These are phyloP conservation scores for Podospora tetraspora DNA, from an alignment of 495 filamentous ascomycete species.

Conservation along the genomic window DNA sequence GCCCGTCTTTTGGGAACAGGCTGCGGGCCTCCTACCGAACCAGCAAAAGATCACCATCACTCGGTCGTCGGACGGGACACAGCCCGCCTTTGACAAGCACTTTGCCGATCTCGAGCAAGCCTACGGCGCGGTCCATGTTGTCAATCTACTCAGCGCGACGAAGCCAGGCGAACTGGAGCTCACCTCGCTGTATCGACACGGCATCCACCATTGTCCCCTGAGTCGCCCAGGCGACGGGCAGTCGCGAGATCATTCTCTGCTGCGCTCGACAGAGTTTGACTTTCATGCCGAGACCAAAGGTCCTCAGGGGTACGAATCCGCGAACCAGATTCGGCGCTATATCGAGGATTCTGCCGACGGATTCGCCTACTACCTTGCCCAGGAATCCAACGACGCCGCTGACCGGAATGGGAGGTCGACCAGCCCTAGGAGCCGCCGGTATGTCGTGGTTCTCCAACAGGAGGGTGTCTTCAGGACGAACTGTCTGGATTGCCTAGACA, in stretches of 20 bases:
- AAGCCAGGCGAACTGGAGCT: conserved; percentile 80
- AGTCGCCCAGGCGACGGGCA: conserved; percentile 43
- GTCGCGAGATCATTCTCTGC: conserved; percentile 60
- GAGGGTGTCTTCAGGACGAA: conserved; percentile 94
- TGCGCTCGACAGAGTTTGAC: conserved; percentile 81
- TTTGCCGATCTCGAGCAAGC: conserved; percentile 74
- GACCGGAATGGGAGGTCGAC: conserved; percentile 15
- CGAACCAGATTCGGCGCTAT: conserved; percentile 65
- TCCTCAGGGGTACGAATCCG: conserved; percentile 81
- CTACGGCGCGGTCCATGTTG: conserved; percentile 84
- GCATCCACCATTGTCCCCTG: conserved; percentile 64
- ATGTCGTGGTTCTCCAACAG: conserved; percentile 75
- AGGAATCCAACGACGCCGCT: conserved; percentile 52
- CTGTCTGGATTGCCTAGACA: conserved; percentile 91
- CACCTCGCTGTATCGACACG: conserved; percentile 68
- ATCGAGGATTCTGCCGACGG: conserved; percentile 72
- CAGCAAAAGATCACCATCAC: conserved; percentile 95
- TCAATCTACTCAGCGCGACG: conserved; percentile 85
- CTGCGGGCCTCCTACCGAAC: conserved; percentile 76
- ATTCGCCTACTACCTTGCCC: conserved; percentile 86
- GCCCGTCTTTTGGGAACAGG: conserved; percentile 96
- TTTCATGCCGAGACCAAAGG: conserved; percentile 92
- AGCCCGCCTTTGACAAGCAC: conserved; percentile 93
- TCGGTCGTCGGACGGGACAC: conserved; percentile 81
- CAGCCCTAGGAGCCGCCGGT: conserved; percentile 38